These are phyloP conservation scores for Heterobasidion annosum DNA, from an alignment of 1,284 basidiomycete genomes.

Conservation along the genomic window DNA sequence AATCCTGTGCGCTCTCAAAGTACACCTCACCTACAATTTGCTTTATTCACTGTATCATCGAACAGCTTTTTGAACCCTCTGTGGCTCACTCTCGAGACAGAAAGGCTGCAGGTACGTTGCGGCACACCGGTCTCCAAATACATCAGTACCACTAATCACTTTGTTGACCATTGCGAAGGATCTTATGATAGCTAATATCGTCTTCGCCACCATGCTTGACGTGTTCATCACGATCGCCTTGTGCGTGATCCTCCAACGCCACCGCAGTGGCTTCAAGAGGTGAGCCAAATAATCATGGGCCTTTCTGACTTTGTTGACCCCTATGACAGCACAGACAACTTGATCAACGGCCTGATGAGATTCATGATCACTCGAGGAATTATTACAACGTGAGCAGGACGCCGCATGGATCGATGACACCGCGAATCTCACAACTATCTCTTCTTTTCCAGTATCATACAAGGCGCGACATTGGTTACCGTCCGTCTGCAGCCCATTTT, in stretches of 20 bases:
- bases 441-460: neutral
- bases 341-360: neutral
- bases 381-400: neutral
- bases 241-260: neutral
- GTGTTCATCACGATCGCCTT: neutral
- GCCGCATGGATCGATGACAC: neutral
- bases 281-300: neutral
- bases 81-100: neutral
- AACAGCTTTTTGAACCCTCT: neutral
- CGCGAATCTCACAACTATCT: neutral
- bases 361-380: neutral
- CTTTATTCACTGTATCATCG: neutral
- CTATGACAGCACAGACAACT: neutral
- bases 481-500: neutral
- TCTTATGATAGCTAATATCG: neutral
- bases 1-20: neutral
- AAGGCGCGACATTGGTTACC: neutral
- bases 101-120: neutral
- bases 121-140: neutral
- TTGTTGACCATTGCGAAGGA: no score
- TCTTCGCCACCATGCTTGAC: neutral
- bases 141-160: no score
- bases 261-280: neutral
- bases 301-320: neutral
- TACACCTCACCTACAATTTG: neutral